Evolutionary conservation across 129 eudicot genomes (phyloP).

Genomic region (Rutidosis leptorrhynchoides): DNA sequence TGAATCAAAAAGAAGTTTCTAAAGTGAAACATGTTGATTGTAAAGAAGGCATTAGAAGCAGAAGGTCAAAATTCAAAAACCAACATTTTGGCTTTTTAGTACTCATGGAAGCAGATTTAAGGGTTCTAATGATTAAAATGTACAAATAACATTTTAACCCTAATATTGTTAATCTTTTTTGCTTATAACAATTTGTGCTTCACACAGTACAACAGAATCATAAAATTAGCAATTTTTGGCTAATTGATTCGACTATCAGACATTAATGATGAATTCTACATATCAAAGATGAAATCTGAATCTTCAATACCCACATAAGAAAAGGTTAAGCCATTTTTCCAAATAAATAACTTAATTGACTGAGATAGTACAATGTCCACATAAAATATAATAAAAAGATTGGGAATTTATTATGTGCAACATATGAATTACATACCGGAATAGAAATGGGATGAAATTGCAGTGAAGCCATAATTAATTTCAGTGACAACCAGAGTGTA

Average conservation of each 20-base stretch:
- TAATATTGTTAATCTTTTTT: background rate
- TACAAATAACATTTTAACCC: background rate
- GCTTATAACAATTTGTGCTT: background rate
- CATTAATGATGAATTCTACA: background rate
- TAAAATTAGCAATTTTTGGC: background rate
- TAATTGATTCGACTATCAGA: background rate
- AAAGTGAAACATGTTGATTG: background rate
- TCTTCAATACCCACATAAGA: too few relatives aligned
- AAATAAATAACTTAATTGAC: background rate
- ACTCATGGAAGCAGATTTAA: background rate
- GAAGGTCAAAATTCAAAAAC: background rate
- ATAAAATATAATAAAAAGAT: background rate
- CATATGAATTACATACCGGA: conserved; percentile 29
- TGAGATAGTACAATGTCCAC: background rate
- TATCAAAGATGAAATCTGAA: background rate
- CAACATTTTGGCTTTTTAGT: background rate
- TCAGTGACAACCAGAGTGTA: conserved; percentile 13
- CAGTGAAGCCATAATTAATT: conserved; percentile 40
- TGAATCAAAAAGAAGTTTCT: background rate
- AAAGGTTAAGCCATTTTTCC: background rate
- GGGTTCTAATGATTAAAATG: background rate
- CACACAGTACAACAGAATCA: background rate
- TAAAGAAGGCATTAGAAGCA: background rate
- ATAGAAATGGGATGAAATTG: conserved; percentile 31
- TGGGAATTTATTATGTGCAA: background rate